Conservation (phyloP, 1,139 yeast species). For the Tardiomyces digboiensis region DNA sequence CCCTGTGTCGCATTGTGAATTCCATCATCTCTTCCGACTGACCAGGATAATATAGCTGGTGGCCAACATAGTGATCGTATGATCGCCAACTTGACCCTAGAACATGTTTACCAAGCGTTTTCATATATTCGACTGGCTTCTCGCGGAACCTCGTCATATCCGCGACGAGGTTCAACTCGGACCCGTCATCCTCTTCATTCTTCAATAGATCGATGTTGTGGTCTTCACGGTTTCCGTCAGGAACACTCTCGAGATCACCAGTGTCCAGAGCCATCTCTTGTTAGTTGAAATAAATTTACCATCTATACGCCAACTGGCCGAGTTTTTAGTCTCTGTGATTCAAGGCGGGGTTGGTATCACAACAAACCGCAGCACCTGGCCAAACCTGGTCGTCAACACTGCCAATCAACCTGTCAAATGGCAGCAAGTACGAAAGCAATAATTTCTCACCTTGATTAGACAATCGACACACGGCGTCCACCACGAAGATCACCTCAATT, state of each 20-base stretch:
- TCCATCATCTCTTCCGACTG: conserved; percentile 22
- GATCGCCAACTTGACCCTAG: conserved; percentile 30
- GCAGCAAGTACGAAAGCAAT: too few species aligned
- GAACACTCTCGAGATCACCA: neutral
- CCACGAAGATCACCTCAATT: too few species aligned
- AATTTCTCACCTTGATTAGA: too few species aligned
- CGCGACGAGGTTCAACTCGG: conserved; percentile 10
- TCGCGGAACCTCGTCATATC: conserved; percentile 26
- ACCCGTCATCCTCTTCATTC: conserved; percentile 1
- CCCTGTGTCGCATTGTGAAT: conserved; percentile 23
- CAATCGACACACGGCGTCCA: too few species aligned
- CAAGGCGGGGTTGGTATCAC: too few species aligned
- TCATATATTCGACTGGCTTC: conserved; percentile 24
- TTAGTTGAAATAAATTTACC: too few species aligned
- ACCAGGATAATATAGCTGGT: conserved; percentile 26
- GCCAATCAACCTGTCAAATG: too few species aligned
- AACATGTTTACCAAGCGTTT: conserved; percentile 22
- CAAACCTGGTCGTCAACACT: too few species aligned
- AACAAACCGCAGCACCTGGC: too few species aligned
- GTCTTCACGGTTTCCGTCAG: neutral
- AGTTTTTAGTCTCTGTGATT: too few species aligned
- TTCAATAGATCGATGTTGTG: conserved; percentile 4
- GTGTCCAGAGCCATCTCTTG: too few species aligned
- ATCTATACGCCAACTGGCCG: too few species aligned
- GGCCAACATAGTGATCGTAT: conserved; percentile 30